Evolutionary conservation across 805 yeast genomes (phyloP).

Genomic region (Kuraishia hungarica): DNA sequence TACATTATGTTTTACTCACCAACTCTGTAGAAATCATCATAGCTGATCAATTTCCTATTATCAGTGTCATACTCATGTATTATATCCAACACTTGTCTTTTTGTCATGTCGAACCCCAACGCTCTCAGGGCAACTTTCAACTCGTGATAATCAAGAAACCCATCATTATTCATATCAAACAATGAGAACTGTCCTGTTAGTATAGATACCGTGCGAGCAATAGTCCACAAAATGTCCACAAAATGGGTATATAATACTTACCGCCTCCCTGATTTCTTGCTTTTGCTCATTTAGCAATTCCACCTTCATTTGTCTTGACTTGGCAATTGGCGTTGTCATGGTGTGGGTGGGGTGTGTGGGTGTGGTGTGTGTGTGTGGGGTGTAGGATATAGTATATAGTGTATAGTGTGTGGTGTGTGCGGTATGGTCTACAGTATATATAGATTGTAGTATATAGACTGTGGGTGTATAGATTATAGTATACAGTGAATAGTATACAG

Average conservation of each 20-base stretch:
- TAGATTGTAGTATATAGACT: no score
- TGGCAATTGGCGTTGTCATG: background rate
- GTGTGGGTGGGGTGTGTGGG: background rate
- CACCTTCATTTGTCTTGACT: conserved; percentile 34
- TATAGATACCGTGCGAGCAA: no score
- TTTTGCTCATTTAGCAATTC: conserved; percentile 81
- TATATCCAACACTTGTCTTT: conserved; percentile 65
- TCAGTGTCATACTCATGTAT: conserved; percentile 78
- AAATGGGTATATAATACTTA: conserved; percentile 15
- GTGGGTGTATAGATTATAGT: no score
- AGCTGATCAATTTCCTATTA: conserved; percentile 61
- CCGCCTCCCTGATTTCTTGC: conserved; percentile 86
- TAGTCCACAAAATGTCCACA: no score
- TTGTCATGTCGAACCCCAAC: conserved; percentile 76
- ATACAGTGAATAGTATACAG: no score
- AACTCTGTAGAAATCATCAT: conserved; percentile 73
- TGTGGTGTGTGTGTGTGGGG: background rate
- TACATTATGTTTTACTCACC: conserved; percentile 31
- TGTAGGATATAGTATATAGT: no score
- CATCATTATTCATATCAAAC: conserved; percentile 90
- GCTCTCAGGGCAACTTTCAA: conserved; percentile 91
- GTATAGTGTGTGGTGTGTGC: no score
- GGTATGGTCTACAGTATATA: no score
- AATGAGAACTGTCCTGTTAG: conserved; percentile 43
- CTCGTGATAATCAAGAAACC: conserved; percentile 86